phyloP scores from a whole-genome alignment of 345 rosid genomes.

The Rhizophora mangle region DNA sequence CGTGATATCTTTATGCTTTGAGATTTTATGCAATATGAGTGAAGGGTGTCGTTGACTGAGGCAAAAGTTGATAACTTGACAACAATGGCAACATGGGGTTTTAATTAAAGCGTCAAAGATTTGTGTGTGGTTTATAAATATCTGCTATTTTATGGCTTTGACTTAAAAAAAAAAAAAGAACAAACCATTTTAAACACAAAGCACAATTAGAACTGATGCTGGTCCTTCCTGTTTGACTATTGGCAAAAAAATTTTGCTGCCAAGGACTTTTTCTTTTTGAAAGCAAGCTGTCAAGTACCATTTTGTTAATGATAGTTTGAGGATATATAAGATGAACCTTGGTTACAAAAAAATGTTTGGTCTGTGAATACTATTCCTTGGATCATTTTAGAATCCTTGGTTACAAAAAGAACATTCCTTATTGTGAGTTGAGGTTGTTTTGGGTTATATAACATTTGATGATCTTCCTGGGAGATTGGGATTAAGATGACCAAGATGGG shows the following conservation, averaged over 20 bases:
- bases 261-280: not conserved
- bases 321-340: not conserved
- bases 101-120: not conserved
- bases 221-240: not conserved
- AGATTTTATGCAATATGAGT: not conserved
- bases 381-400: not conserved
- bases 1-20: not conserved
- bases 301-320: constrained; percentile 1
- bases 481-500: not conserved
- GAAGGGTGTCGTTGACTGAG: not conserved
- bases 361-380: no score
- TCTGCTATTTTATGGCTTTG: not conserved
- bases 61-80: not conserved
- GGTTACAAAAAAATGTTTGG: not conserved
- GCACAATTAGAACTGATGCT: not conserved
- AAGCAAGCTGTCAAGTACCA: not conserved
- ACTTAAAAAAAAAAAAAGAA: no score
- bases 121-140: not conserved
- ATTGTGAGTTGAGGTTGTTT: not conserved
- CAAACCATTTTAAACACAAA: not conserved
- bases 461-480: not conserved
- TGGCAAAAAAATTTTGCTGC: not conserved
- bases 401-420: not conserved
- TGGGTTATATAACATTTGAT: not conserved
- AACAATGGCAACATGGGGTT: not conserved